Percentiles rank a stretch among this genome's conserved stretches.
phyloP scores from a whole-genome alignment of 768 basidiomycete genomes.

The Phylloporus rhodoxanthus region DNA sequence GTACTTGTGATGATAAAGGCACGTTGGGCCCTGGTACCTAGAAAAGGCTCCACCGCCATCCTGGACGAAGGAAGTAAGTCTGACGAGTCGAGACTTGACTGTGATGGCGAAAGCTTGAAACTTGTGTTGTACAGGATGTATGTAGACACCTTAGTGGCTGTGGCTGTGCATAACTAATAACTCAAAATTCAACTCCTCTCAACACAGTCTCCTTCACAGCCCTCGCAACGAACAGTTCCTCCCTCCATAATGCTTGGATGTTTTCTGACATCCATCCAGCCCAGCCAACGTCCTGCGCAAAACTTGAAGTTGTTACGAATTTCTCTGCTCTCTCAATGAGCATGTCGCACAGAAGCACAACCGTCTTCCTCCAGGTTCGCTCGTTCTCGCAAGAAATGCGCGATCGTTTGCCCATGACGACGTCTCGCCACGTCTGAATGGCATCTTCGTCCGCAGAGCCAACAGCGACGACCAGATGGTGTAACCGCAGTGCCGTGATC shows the following conservation, averaged over 20 bases:
- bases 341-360: slow-evolving; percentile 35
- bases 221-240: slow-evolving; percentile 49
- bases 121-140: not conserved
- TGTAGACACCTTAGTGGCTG: slow-evolving; percentile 15
- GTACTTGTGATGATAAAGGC: slow-evolving; percentile 68
- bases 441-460: slow-evolving; percentile 23
- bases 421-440: slow-evolving; percentile 49
- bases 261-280: slow-evolving; percentile 31
- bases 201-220: slow-evolving; percentile 43
- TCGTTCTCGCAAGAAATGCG: slow-evolving; percentile 47
- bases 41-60: slow-evolving; percentile 69
- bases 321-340: slow-evolving; percentile 32
- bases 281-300: slow-evolving; percentile 20
- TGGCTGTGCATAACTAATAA: slow-evolving; percentile 17
- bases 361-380: slow-evolving; percentile 38
- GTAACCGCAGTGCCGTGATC: slow-evolving; percentile 63
- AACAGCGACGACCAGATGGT: slow-evolving; percentile 41
- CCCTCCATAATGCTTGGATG: slow-evolving; percentile 53
- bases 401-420: slow-evolving; percentile 42
- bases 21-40: slow-evolving; percentile 67
- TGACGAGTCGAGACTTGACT: slow-evolving; percentile 8
- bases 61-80: slow-evolving; percentile 16
- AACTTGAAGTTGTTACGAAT: slow-evolving; percentile 4
- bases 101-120: slow-evolving; percentile 7
- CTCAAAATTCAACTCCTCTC: slow-evolving; percentile 46